A percentile compares a stretch with the other conserved stretches of the same genome.
Evolutionary conservation across 768 basidiomycete genomes (phyloP).

Genomic region (Lactarius deliciosus): DNA sequence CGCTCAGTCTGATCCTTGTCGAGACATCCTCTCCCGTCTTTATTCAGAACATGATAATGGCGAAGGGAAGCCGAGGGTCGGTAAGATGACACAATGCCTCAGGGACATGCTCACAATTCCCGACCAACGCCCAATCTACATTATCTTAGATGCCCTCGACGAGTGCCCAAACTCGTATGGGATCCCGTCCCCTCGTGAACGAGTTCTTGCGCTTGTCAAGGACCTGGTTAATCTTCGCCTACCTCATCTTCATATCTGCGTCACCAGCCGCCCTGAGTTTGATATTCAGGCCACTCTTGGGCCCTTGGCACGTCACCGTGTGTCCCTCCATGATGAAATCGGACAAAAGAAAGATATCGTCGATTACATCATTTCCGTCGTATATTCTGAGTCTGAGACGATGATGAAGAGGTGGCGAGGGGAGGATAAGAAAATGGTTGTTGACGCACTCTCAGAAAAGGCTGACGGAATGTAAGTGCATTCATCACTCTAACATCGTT

Average conservation of each 20-base stretch:
- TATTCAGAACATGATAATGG: not conserved
- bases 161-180: not conserved
- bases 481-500: not conserved
- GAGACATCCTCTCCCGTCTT: too few relatives aligned
- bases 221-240: not conserved
- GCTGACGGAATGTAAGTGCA: not conserved
- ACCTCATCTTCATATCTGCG: not conserved
- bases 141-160: not conserved
- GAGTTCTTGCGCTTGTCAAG: not conserved
- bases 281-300: not conserved
- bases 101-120: not conserved
- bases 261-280: not conserved
- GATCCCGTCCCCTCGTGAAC: not conserved
- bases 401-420: not conserved
- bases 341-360: not conserved
- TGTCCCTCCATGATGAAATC: not conserved
- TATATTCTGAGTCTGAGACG: not conserved
- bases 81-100: not conserved
- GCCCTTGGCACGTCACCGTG: not conserved
- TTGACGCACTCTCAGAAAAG: not conserved
- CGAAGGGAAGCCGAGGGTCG: not conserved
- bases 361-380: not conserved
- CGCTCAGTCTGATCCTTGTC: too few relatives aligned
- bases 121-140: not conserved
- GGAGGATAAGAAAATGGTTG: not conserved